Evolutionary conservation across 1,284 basidiomycete genomes (phyloP).

Genomic region (Cryptococcus jaspeensis): DNA sequence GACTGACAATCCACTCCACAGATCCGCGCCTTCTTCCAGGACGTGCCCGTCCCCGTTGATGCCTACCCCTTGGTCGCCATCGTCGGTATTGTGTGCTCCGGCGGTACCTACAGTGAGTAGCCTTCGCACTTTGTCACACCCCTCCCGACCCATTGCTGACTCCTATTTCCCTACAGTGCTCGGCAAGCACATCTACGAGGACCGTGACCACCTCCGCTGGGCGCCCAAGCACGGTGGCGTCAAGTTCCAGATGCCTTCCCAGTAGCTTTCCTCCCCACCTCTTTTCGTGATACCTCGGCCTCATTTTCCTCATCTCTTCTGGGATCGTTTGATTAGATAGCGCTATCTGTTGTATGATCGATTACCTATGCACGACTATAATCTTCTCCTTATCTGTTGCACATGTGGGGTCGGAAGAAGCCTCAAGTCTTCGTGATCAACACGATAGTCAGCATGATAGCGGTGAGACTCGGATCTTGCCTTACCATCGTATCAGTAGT

Average conservation of each 20-base stretch:
- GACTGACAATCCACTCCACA: neutral
- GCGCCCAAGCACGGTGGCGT: slow-evolving; percentile 9
- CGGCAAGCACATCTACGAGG: slow-evolving; percentile 20
- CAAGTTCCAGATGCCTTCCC: slow-evolving; percentile 18
- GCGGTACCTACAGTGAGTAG: slow-evolving; percentile 18
- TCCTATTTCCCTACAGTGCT: slow-evolving; percentile 2
- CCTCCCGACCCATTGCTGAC: neutral
- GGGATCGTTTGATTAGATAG: neutral
- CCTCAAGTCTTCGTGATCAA: too few species aligned
- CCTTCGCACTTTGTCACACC: neutral
- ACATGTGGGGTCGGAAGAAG: neutral
- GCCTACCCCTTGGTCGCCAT: slow-evolving; percentile 26
- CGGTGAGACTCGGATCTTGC: too few species aligned
- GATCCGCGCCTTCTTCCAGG: slow-evolving; percentile 18
- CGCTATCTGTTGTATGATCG: neutral
- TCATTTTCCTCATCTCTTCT: neutral
- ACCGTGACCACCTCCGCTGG: slow-evolving; percentile 22
- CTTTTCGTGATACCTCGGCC: neutral
- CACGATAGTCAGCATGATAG: too few species aligned
- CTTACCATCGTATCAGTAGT: too few species aligned
- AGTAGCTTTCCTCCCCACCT: slow-evolving; percentile 1
- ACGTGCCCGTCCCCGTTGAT: slow-evolving; percentile 21
- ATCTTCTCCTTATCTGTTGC: neutral
- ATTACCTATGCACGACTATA: neutral
- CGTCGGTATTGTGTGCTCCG: slow-evolving; percentile 23